Percentiles rank a stretch among this genome's conserved stretches.
phyloP scores from a whole-genome alignment of 805 yeast genomes.

The Saccharomycopsis fermentans region DNA sequence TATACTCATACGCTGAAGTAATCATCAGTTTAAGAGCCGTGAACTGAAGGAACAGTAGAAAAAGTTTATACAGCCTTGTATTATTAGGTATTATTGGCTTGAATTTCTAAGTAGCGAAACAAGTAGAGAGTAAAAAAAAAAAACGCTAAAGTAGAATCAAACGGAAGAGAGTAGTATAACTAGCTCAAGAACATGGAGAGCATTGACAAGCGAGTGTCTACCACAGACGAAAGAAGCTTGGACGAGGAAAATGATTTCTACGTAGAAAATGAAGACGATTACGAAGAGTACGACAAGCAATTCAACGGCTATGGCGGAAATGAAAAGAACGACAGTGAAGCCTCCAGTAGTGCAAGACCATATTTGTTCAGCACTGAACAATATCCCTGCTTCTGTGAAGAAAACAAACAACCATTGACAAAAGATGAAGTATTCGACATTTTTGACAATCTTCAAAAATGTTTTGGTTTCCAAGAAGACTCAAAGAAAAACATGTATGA shows the following conservation, averaged over 20 bases:
- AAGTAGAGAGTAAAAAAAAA: not conserved
- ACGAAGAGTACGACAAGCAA: not conserved
- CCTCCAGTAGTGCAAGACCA: constrained; percentile 25
- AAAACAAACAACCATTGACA: constrained; percentile 43
- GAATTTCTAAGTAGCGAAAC: not conserved
- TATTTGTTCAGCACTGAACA: not conserved
- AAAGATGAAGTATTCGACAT: constrained; percentile 51
- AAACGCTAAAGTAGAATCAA: not conserved
- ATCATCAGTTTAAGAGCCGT: too few relatives aligned
- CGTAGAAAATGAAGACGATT: not conserved
- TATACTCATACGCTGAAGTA: too few relatives aligned
- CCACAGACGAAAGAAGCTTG: not conserved
- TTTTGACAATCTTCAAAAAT: constrained; percentile 44
- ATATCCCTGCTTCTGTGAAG: constrained; percentile 13
- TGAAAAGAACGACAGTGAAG: not conserved
- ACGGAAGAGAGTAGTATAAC: not conserved
- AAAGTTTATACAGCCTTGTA: not conserved
- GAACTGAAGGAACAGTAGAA: too few relatives aligned
- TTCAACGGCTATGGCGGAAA: not conserved
- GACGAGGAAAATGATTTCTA: not conserved
- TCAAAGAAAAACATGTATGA: constrained; percentile 73
- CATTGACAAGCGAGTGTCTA: not conserved
- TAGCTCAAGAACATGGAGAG: not conserved
- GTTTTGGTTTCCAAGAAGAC: constrained; percentile 80
- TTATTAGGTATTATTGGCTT: not conserved